A percentile compares a stretch with the other conserved stretches of the same genome.
Evolutionary conservation across 2,329 filamentous ascomycete species (phyloP).

Genomic region (Stagonosporopsis tanaceti): DNA sequence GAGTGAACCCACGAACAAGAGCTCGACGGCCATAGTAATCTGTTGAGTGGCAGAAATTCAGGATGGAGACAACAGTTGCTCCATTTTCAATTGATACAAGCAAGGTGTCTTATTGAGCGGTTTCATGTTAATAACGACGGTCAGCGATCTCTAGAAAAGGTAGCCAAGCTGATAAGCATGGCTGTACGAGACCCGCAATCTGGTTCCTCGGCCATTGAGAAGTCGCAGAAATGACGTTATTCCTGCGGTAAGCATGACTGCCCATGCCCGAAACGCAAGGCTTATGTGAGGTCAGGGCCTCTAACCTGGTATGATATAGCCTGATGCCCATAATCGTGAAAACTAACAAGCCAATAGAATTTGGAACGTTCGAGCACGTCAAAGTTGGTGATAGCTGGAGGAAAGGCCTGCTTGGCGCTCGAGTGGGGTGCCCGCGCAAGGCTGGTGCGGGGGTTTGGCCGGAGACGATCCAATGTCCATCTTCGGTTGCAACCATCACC

Average conservation of each 20-base stretch:
- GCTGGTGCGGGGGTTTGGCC: background rate
- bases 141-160: conserved; percentile 2
- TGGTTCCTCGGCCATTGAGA: background rate
- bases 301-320: background rate
- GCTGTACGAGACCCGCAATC: background rate
- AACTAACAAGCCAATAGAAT: background rate
- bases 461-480: background rate
- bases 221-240: background rate
- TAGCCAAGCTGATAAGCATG: background rate
- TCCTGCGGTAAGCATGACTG: background rate
- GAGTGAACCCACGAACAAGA: background rate
- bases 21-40: conserved; percentile 1
- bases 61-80: background rate
- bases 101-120: background rate
- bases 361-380: too few species aligned
- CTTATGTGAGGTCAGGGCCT: conserved; percentile 5
- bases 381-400: background rate
- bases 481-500: background rate
- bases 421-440: background rate
- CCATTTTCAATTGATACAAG: background rate
- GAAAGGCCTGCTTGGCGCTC: background rate
- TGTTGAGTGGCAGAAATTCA: background rate
- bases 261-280: background rate
- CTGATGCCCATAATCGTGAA: background rate
- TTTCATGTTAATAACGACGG: background rate